These are phyloP conservation scores for Apiospora arundinis DNA, from an alignment of 2,329 filamentous ascomycete genomes.

Conservation along the genomic window DNA sequence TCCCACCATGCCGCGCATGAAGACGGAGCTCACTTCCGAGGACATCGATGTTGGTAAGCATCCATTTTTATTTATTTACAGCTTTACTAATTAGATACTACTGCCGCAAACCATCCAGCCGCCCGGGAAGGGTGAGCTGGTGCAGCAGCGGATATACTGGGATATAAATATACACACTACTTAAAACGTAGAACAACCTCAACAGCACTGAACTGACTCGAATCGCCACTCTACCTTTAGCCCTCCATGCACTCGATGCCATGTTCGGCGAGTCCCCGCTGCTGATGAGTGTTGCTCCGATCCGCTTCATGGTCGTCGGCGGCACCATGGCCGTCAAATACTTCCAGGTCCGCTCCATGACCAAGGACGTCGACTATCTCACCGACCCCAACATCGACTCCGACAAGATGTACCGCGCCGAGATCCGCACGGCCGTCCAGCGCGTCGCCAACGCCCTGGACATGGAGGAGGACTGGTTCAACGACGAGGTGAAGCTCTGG, in stretches of 20 bases:
- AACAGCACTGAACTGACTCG: neutral
- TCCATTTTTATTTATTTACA: conserved; percentile 13
- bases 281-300: conserved; percentile 36
- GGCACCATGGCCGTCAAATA: conserved; percentile 34
- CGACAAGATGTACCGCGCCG: conserved; percentile 29
- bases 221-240: conserved; percentile 24
- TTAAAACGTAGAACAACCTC: neutral
- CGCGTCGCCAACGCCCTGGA: conserved; percentile 24
- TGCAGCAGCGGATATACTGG: neutral
- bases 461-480: conserved; percentile 32
- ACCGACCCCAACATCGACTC: conserved; percentile 36
- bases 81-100: neutral
- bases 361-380: conserved; percentile 35
- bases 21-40: conserved; percentile 15
- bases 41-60: conserved; percentile 12
- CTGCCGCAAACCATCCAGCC: neutral
- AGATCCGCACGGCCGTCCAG: conserved; percentile 28
- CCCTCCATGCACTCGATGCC: conserved; percentile 31
- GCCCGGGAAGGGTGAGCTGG: neutral
- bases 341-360: conserved; percentile 31
- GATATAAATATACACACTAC: neutral
- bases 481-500: conserved; percentile 33
- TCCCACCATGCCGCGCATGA: conserved; percentile 16
- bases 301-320: conserved; percentile 35
- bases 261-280: conserved; percentile 34